Base-by-base conservation (phyloP, 352 stramenopile species). In the Phytophthora kernoviae region DNA sequence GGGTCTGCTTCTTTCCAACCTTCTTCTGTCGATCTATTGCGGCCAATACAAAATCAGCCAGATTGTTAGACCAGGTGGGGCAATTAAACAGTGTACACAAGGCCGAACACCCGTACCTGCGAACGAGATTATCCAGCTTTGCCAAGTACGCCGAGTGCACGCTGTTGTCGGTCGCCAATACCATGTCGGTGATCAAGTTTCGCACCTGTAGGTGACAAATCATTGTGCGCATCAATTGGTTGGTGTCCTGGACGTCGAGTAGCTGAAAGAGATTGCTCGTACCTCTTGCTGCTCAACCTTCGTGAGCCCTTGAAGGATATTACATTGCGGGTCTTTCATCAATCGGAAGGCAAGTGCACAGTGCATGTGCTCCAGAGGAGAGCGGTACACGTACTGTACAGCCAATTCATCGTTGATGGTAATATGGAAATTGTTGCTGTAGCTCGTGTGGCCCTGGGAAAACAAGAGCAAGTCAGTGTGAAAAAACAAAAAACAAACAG, bases 361-460 rank as follows among this genome's bases (percentile, higher is more conserved):
- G 58, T 96, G 87, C 81, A 94, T 93, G 65, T 95, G 81, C 75
- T 96, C 87, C 1, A 94, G 68, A 20, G 88, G 87, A 42, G 81
- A 93, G 30, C 84, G 79, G 56, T 94, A 95, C 4, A 90, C 77
- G 45, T 96, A 96, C 57, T 84, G 70, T 33, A 91, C 69, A 9
- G 89, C 85, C 46, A 96, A 72, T 30, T 91, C 72, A 69, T 93
- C 82, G 54, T 94, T 92, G 21, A 79, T 53, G 17, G 73, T 73
- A 49, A 96, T 91, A 68, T 94, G 86, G 54, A 96, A 95, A 53
- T 91, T 93, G 70, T 96, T 94, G 54, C 84, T 89, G 68, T 77
- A 91, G 56, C 87, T 92, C 45, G 84, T 92, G 67, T 96, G 88
- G n/a, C 80, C 85, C 80, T 90, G 41, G 4, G 4, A 22, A 43